Percentiles rank a stretch among this genome's conserved stretches.
phyloP scores from a whole-genome alignment of 306 rosid genomes.

The Urtica urens region DNA sequence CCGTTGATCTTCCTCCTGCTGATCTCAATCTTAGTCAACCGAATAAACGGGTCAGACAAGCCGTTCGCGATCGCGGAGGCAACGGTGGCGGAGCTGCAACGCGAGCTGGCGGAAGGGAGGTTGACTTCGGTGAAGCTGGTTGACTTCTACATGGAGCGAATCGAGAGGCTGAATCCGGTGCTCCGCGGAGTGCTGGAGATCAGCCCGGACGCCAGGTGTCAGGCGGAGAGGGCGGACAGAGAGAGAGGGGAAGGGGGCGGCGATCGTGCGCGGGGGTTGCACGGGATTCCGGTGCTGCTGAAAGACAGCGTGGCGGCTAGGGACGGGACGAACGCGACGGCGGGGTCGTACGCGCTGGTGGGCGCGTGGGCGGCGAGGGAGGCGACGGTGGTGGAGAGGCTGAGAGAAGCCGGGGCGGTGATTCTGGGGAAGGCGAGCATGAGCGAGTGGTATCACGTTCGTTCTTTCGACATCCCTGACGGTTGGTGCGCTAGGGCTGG shows the following conservation, averaged over 20 bases:
- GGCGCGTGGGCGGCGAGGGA: constrained; percentile 53
- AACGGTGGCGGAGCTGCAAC: constrained; percentile 39
- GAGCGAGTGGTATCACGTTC: constrained; percentile 35
- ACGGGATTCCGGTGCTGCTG: constrained; percentile 52
- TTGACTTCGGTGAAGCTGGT: constrained; percentile 41
- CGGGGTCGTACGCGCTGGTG: constrained; percentile 47
- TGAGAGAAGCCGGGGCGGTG: constrained; percentile 47
- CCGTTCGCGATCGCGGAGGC: constrained; percentile 31
- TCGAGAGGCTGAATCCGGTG: constrained; percentile 34
- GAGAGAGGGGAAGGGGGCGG: constrained; percentile 21
- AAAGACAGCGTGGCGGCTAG: constrained; percentile 48
- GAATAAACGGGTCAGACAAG: constrained; percentile 5
- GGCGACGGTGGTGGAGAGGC: constrained; percentile 36
- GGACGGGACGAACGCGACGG: constrained; percentile 46
- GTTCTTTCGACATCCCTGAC: constrained; percentile 14
- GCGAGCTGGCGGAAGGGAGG: constrained; percentile 24
- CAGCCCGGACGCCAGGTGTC: constrained; percentile 50
- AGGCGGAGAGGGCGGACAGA: constrained; percentile 48
- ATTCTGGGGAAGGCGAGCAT: constrained; percentile 52
- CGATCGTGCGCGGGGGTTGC: constrained; percentile 19
- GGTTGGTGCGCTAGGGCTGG: constrained; percentile 57
- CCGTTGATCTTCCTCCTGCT: constrained; percentile 6
- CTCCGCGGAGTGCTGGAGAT: constrained; percentile 53
- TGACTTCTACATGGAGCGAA: constrained; percentile 30
- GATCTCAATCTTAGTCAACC: neutral